phyloP scores from a whole-genome alignment of 2,329 filamentous ascomycete genomes.

The Pseudogymnoascus sp. region DNA sequence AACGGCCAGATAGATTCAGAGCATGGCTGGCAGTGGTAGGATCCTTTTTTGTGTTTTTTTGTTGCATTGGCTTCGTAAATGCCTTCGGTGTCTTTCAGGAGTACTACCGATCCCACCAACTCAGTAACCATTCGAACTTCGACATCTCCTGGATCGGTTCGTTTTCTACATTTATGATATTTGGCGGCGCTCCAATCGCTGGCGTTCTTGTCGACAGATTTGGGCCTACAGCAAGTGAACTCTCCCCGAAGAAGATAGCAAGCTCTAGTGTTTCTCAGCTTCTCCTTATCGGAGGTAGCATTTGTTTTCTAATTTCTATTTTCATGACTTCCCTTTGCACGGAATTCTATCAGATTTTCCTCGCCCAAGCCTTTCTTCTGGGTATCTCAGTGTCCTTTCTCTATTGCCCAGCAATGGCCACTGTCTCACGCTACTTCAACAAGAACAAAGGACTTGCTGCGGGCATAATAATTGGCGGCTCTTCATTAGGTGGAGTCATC shows the following conservation, averaged over 20 bases:
- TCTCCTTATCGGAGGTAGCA: neutral
- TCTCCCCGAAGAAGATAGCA: neutral
- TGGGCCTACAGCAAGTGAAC: conserved; percentile 22
- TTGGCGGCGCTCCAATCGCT: conserved; percentile 19
- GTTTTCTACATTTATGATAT: conserved; percentile 26
- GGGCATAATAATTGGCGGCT: conserved; percentile 25
- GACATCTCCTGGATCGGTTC: conserved; percentile 32
- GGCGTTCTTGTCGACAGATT: conserved; percentile 29
- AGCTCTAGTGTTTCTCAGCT: neutral
- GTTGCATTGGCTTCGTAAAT: conserved; percentile 30
- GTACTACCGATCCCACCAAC: conserved; percentile 23
- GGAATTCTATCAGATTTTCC: conserved; percentile 30
- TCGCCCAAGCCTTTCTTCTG: conserved; percentile 23
- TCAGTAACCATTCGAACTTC: conserved; percentile 21
- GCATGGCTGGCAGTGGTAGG: conserved; percentile 15
- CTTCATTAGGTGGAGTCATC: conserved; percentile 30
- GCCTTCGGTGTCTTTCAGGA: conserved; percentile 31
- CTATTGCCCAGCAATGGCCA: conserved; percentile 21
- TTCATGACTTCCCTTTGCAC: conserved; percentile 27
- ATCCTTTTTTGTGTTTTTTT: conserved; percentile 22
- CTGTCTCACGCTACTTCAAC: conserved; percentile 17
- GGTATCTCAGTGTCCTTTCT: conserved; percentile 22
- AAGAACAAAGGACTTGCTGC: conserved; percentile 18
- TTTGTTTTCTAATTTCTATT: conserved; percentile 20
- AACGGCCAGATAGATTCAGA: neutral